Evolutionary conservation across 2,329 filamentous ascomycete genomes (phyloP), one percentile per base, ranked within the genome.

Genomic region (Fusarium gaditjirri): DNA sequence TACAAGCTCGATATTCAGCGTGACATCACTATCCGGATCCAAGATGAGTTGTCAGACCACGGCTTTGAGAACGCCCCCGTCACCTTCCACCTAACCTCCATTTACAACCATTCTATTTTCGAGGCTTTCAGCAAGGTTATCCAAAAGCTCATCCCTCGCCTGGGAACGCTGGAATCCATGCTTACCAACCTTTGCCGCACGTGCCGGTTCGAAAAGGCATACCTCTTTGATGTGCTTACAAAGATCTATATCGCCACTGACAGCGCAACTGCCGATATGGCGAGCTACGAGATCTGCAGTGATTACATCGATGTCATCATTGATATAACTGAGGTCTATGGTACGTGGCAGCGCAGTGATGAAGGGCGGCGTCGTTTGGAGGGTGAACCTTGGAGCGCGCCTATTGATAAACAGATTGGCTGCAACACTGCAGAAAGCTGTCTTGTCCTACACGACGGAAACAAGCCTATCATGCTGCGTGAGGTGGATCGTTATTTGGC

Each of bases 181-280:
- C 92, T 99, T 77, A 98, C 97, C 78, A 96, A 95, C 74, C 89
- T 99, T 44, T 97, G 94, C 83, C 94, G 93, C 68, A 96, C 94
- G 19, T 98, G 95, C 79, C 93, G 94, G 52, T 98, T 99, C 80
- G 95, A 98, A 80, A 99, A 99, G 83, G 95, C 95, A 7, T 99
- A 99, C 81, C 90, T 99, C 11, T 99, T 99, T 80, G 97, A 99
- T 79, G 95, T 98, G 13, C 89, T 97, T 75, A 97, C 94, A 83
- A 99, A 99, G 84, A 97, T 99, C 70, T 99, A 99, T 84, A 97
- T 99, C 75, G 96, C 96, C 2, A 98, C 95, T 9, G 96, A 99
- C 81, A 96, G 92, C 35, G 92, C 93, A 42, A 95, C 95, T 1
- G 94, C 95, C 36, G 95, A 98, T 78, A 96, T 98, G 87, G 93